Percentiles rank a stretch among this genome's conserved stretches.
Evolutionary conservation across 441 rosid species (phyloP).

Genomic region (Erodium trifolium): DNA sequence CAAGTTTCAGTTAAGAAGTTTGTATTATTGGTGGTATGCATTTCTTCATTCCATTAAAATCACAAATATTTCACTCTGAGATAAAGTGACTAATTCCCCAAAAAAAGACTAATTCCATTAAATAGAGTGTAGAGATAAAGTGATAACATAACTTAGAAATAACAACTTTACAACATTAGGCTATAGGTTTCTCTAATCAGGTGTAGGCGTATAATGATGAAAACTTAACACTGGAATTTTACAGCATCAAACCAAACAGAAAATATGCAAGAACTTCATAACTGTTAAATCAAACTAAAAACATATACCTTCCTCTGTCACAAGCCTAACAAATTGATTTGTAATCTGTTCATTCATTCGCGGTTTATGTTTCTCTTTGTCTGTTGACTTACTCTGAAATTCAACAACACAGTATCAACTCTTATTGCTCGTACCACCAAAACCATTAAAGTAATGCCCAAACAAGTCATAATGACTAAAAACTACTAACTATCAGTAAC

Average conservation of each 20-base stretch:
- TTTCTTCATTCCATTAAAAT: too few species aligned
- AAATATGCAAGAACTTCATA: background rate
- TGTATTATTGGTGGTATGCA: too few species aligned
- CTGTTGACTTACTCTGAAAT: constrained; percentile 30
- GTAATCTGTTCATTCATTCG: constrained; percentile 41
- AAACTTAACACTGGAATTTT: background rate
- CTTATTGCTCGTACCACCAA: background rate
- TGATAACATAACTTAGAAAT: too few species aligned
- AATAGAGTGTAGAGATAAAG: too few species aligned
- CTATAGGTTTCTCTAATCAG: too few species aligned
- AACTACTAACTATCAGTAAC: background rate
- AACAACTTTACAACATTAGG: too few species aligned
- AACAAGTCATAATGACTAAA: too few species aligned
- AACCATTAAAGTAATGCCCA: too few species aligned
- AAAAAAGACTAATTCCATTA: too few species aligned
- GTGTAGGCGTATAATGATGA: background rate
- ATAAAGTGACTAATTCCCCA: too few species aligned
- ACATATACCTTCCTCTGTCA: constrained; percentile 41
- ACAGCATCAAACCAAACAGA: background rate
- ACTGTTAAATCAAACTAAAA: background rate
- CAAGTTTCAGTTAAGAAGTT: too few species aligned
- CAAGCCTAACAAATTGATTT: constrained; percentile 42
- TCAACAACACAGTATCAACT: constrained; percentile 11
- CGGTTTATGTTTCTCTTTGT: constrained; percentile 21
- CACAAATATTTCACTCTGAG: too few species aligned